These are phyloP conservation scores for Albatrellus ellisii DNA, from an alignment of 768 basidiomycete species.

Conservation along the genomic window DNA sequence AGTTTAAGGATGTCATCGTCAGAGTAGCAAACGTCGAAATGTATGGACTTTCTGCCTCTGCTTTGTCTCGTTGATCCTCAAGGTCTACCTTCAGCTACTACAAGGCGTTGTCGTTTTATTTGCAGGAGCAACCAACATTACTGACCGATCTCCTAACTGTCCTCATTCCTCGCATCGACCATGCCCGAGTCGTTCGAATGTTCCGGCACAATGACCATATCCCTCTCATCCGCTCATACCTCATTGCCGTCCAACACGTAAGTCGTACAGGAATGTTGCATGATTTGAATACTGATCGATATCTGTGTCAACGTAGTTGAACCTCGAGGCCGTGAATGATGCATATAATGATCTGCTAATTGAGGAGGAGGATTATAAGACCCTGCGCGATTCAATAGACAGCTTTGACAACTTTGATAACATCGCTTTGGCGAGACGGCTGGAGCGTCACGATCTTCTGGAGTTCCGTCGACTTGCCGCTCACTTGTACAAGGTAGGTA, in stretches of 20 bases:
- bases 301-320: slow-evolving; percentile 59
- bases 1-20: slow-evolving; percentile 97
- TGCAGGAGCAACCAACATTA: slow-evolving; percentile 85
- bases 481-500: slow-evolving; percentile 80
- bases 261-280: slow-evolving; percentile 16
- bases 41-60: slow-evolving; percentile 22
- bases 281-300: slow-evolving; percentile 3
- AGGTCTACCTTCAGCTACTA: slow-evolving; percentile 52
- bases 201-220: slow-evolving; percentile 94
- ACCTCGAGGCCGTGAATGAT: slow-evolving; percentile 94
- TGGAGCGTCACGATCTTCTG: slow-evolving; percentile 84
- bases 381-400: slow-evolving; percentile 93
- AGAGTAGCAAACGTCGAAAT: slow-evolving; percentile 97
- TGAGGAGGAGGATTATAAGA: slow-evolving; percentile 98
- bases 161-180: slow-evolving; percentile 89
- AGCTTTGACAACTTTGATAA: slow-evolving; percentile 98
- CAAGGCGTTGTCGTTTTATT: slow-evolving; percentile 88
- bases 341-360: slow-evolving; percentile 97
- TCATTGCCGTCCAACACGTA: slow-evolving; percentile 92
- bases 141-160: slow-evolving; percentile 89
- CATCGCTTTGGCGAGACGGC: slow-evolving; percentile 66
- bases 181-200: slow-evolving; percentile 88
- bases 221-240: slow-evolving; percentile 89
- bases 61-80: slow-evolving; percentile 3
- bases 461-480: slow-evolving; percentile 95